Evolutionary conservation across 2,329 filamentous ascomycete genomes (phyloP).

Genomic region (Aspergillus amoenus): DNA sequence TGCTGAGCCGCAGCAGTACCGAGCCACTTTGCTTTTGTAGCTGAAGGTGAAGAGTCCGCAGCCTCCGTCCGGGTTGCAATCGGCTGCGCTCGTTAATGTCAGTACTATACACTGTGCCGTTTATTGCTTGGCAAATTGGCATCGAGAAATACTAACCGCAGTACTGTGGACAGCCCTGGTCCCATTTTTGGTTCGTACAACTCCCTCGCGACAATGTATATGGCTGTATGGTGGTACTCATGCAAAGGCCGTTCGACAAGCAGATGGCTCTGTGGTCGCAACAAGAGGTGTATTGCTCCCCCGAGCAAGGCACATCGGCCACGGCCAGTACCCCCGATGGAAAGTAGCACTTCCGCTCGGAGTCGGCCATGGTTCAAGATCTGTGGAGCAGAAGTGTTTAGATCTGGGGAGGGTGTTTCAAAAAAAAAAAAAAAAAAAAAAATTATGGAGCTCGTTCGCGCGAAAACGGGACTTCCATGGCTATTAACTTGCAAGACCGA

Average conservation of each 20-base stretch:
- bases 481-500: too few species aligned
- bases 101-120: too few species aligned
- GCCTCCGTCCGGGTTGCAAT: constrained; percentile 14
- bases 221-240: constrained; percentile 23
- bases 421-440: too few species aligned
- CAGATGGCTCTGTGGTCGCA: constrained; percentile 27
- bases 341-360: constrained; percentile 26
- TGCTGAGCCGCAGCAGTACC: constrained; percentile 28
- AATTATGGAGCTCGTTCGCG: too few species aligned
- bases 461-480: too few species aligned
- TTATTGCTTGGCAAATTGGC: too few species aligned
- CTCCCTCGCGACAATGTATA: constrained; percentile 27
- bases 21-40: constrained; percentile 10
- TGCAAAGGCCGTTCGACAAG: constrained; percentile 29
- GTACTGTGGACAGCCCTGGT: constrained; percentile 20
- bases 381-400: neutral
- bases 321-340: constrained; percentile 22
- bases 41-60: constrained; percentile 23
- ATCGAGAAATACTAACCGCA: constrained; percentile 19
- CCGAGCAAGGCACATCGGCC: constrained; percentile 26
- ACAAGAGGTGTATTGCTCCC: constrained; percentile 24
- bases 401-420: neutral
- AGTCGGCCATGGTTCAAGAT: neutral
- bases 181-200: constrained; percentile 32
- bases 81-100: constrained; percentile 7